These are phyloP conservation scores for Penicillium riverlandense DNA, from an alignment of 495 filamentous ascomycete genomes.

Conservation along the genomic window DNA sequence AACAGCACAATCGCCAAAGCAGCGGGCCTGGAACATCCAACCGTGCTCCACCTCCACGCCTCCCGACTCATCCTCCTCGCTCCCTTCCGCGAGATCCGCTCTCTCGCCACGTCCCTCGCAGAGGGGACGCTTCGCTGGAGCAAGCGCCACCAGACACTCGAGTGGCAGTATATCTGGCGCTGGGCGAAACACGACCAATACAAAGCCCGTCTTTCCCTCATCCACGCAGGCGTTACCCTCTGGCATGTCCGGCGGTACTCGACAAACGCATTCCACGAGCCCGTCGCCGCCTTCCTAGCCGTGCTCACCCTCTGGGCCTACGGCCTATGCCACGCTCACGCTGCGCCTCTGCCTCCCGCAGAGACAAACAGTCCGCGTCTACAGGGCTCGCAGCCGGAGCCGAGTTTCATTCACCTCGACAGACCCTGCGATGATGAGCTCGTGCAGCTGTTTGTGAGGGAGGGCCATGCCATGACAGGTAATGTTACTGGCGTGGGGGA, in stretches of 20 bases:
- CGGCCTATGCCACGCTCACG: slow-evolving; percentile 23
- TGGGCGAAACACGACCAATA: slow-evolving; percentile 47
- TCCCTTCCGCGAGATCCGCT: slow-evolving; percentile 34
- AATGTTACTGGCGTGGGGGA: slow-evolving; percentile 44
- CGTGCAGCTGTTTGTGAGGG: slow-evolving; percentile 44
- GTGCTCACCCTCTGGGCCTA: slow-evolving; percentile 48
- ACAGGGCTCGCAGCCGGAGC: slow-evolving; percentile 7
- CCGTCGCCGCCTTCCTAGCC: slow-evolving; percentile 39
- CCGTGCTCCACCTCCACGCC: slow-evolving; percentile 44
- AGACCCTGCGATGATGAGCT: slow-evolving; percentile 48
- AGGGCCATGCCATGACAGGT: slow-evolving; percentile 39
- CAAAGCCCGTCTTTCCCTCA: slow-evolving; percentile 48
- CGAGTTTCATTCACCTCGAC: slow-evolving; percentile 42
- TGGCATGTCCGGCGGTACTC: slow-evolving; percentile 46
- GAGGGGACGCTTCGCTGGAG: slow-evolving; percentile 23
- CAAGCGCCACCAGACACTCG: slow-evolving; percentile 25
- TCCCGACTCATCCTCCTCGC: slow-evolving; percentile 34
- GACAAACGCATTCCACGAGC: slow-evolving; percentile 43
- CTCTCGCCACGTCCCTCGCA: slow-evolving; percentile 24
- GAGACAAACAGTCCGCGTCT: neutral
- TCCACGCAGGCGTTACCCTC: slow-evolving; percentile 43
- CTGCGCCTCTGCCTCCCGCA: slow-evolving; percentile 1
- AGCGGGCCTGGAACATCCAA: slow-evolving; percentile 43
- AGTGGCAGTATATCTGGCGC: slow-evolving; percentile 38
- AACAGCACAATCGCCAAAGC: slow-evolving; percentile 39